Percentiles rank a stretch among this genome's conserved stretches.
Evolutionary conservation across 768 basidiomycete species (phyloP).

Genomic region (Clavulina sp.): DNA sequence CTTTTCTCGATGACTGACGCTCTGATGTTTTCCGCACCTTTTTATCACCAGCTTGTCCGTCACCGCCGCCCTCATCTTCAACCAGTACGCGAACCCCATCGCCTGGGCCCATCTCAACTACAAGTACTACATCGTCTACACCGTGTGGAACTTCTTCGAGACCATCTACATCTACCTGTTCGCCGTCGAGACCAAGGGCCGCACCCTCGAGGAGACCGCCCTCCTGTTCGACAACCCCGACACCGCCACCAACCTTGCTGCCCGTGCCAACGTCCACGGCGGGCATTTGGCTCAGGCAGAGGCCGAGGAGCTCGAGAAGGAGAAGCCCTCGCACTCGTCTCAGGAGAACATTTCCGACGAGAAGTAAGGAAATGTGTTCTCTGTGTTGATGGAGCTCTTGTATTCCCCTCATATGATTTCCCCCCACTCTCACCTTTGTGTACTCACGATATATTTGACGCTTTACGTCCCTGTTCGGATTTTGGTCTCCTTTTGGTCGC

Average conservation of each 20-base stretch:
- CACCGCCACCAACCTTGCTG: background rate
- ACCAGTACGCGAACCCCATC: conserved; percentile 14
- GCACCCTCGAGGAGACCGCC: conserved; percentile 15
- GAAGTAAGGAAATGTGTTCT: too few relatives aligned
- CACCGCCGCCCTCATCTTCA: conserved; percentile 7
- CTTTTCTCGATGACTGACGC: background rate
- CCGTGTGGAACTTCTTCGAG: background rate
- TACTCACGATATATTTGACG: too few relatives aligned
- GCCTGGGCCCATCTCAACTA: conserved; percentile 9
- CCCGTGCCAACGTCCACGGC: background rate
- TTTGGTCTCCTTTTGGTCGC: too few relatives aligned
- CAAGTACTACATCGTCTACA: conserved; percentile 9
- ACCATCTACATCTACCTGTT: conserved; percentile 5
- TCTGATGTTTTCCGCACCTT: background rate
- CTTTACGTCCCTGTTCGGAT: too few relatives aligned
- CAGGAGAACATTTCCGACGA: too few relatives aligned
- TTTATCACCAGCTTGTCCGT: background rate
- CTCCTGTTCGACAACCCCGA: conserved; percentile 12
- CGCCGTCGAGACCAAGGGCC: conserved; percentile 13
- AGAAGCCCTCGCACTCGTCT: too few relatives aligned
- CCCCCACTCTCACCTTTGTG: too few relatives aligned
- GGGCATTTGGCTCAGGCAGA: background rate
- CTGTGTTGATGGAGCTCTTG: too few relatives aligned
- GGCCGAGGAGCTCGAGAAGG: background rate
- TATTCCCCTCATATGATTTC: too few relatives aligned